Base-by-base conservation (phyloP, 2,329 filamentous ascomycete genomes). In the Chalaropsis thielavioides region DNA sequence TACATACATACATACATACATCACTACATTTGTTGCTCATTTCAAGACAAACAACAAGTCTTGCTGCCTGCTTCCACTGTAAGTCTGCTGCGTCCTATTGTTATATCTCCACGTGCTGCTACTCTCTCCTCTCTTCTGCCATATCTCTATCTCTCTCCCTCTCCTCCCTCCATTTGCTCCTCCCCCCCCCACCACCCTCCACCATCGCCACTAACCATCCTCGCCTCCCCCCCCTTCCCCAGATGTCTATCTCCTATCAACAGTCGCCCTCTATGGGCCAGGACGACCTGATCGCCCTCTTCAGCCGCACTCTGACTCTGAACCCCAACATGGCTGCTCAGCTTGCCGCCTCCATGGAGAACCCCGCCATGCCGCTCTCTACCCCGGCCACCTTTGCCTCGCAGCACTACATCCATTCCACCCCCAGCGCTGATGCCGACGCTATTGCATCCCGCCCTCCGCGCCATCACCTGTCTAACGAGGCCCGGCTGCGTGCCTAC, bases 401-500 rank as follows among this genome's bases (percentile, higher is more conserved):
- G 24, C 41, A 35, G 24, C 63, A 64, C 63, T 64, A 64, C 17
- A 64, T 58, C n/a, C 63, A 58, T 15, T 49, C 51, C 17, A 31
- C 66, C 17, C n/a, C 66, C 4, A 41, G 60, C 15, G 51, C 66
- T 11, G 17, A 49, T 60, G 27, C 65, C 31, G 40, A 40, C 10
- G 24, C 56, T 19, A 31, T 51, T 49, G 24, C 49, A 38, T 17
- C 22, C 17, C 61, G 61, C 8, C 19, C 61, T 13, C 61, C 61
- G 27, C 60, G 62, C n/a, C 63, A 64, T 31, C 66, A 67, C 60
- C 27, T 67, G 24, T 67, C 66, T 43, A 67, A 82, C 7, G 82
- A 87, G 69, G 76, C 78, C 15, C 79, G 89, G 19, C 78, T 92
- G 13, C 73, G 78, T 35, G 80, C 82, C 69, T 80, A 91, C 72